Conservation (phyloP, 2,329 filamentous ascomycete species). For the Periglandula ipomoeae region DNA sequence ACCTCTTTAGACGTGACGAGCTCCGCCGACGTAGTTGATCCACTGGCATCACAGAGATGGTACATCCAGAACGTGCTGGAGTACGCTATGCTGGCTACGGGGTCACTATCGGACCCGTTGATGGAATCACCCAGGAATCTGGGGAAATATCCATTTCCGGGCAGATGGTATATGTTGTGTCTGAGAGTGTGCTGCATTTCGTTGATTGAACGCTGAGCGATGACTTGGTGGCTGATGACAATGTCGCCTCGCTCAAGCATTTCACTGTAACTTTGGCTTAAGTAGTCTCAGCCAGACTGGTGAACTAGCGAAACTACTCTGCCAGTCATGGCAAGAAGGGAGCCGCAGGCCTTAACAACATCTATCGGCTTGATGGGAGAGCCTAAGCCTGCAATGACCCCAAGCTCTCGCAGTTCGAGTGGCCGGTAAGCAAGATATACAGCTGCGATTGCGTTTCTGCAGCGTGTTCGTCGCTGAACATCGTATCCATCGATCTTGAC, state of each 20-base stretch:
- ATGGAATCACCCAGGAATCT: slow-evolving; percentile 8
- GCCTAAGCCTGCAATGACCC: slow-evolving; percentile 13
- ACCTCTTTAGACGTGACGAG: slow-evolving; percentile 15
- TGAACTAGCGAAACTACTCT: slow-evolving; percentile 28
- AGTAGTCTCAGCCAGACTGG: slow-evolving; percentile 34
- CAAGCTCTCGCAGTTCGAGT: slow-evolving; percentile 24
- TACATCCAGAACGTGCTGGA: slow-evolving; percentile 24
- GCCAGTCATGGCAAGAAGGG: slow-evolving; percentile 23
- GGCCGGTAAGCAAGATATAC: slow-evolving; percentile 23
- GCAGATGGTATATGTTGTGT: slow-evolving; percentile 27
- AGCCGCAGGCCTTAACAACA: slow-evolving; percentile 27
- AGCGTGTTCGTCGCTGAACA: slow-evolving; percentile 1
- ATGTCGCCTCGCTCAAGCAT: slow-evolving; percentile 21
- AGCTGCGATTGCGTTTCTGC: slow-evolving; percentile 9
- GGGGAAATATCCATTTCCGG: slow-evolving; percentile 15
- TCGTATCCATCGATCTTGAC: slow-evolving; percentile 2
- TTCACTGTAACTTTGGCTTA: slow-evolving; percentile 14
- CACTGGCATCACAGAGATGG: slow-evolving; percentile 17
- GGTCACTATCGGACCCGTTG: slow-evolving; percentile 10
- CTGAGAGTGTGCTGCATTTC: slow-evolving; percentile 21
- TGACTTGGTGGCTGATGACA: slow-evolving; percentile 17
- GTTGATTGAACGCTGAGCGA: slow-evolving; percentile 25
- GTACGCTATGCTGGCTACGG: slow-evolving; percentile 14
- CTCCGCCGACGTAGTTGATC: neutral
- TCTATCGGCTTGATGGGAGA: slow-evolving; percentile 10